Evolutionary conservation across 2,329 filamentous ascomycete species (phyloP).

Genomic region (Penicillium fuscoglaucum): DNA sequence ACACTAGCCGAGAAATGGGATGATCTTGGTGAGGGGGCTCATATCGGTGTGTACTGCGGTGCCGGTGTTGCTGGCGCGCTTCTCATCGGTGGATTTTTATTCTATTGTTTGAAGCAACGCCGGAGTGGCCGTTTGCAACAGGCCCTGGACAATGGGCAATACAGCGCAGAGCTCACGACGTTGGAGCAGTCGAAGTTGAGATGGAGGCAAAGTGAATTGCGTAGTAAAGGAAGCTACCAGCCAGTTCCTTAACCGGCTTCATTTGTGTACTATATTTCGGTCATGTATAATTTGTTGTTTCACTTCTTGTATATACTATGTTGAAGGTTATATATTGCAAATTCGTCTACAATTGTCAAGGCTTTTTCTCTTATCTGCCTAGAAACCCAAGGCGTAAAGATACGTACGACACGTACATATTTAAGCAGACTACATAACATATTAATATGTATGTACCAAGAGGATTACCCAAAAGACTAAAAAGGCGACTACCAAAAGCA

Average conservation of each 20-base stretch:
- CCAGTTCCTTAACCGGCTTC: slow-evolving; percentile 1
- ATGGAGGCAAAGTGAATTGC: slow-evolving; percentile 18
- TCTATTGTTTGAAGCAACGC: slow-evolving; percentile 17
- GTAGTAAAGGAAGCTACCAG: slow-evolving; percentile 14
- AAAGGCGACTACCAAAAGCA: too few species aligned
- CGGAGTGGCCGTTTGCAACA: slow-evolving; percentile 16
- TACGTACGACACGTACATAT: too few species aligned
- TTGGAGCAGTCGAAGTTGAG: slow-evolving; percentile 11
- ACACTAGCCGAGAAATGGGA: slow-evolving; percentile 17
- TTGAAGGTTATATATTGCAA: neutral
- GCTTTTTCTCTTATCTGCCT: too few species aligned
- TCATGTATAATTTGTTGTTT: neutral
- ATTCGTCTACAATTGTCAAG: too few species aligned
- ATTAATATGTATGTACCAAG: too few species aligned
- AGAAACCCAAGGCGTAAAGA: too few species aligned
- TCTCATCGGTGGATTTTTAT: slow-evolving; percentile 4
- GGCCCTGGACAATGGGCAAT: slow-evolving; percentile 11
- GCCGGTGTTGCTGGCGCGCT: slow-evolving; percentile 8
- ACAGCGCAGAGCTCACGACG: slow-evolving; percentile 8
- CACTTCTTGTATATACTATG: neutral
- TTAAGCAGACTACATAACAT: too few species aligned
- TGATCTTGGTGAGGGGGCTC: slow-evolving; percentile 11
- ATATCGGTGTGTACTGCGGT: slow-evolving; percentile 16
- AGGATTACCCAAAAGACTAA: too few species aligned
- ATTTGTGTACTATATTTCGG: neutral